phyloP scores from a whole-genome alignment of 257 asterid species.

The Cordia subcordata region DNA sequence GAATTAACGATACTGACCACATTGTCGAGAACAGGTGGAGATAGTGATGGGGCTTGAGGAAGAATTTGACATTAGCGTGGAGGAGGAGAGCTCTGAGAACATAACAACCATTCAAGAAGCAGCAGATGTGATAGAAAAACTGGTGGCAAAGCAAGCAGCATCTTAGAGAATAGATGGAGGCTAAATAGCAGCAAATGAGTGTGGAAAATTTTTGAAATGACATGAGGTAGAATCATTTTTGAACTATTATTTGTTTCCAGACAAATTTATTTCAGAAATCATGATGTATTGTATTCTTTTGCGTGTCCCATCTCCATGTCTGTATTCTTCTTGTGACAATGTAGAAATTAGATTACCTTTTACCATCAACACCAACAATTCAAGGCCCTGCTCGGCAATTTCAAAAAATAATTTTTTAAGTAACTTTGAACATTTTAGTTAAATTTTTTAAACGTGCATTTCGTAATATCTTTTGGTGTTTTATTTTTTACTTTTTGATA shows the following conservation, averaged over 20 bases:
- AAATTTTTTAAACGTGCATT: too few species aligned
- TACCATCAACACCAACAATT: too few species aligned
- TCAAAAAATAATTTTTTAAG: too few species aligned
- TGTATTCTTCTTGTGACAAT: too few species aligned
- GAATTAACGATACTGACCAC: background rate
- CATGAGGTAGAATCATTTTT: background rate
- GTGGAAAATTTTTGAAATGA: background rate
- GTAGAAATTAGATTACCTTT: too few species aligned
- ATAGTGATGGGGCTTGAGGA: conserved; percentile 82
- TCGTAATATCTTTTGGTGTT: too few species aligned
- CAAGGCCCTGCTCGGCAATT: too few species aligned
- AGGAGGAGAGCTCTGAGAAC: conserved; percentile 63
- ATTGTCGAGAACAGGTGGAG: conserved; percentile 50
- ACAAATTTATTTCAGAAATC: too few species aligned
- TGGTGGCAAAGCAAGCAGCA: conserved; percentile 32
- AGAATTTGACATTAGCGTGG: conserved; percentile 59
- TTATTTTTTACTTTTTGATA: too few species aligned
- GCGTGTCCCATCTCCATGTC: too few species aligned
- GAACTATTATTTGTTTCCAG: background rate
- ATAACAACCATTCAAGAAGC: conserved; percentile 71
- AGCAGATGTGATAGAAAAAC: conserved; percentile 69
- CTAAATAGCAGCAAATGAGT: background rate
- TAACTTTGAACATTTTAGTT: too few species aligned
- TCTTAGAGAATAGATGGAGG: conserved; percentile 6
- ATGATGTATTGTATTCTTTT: too few species aligned